A percentile compares a stretch with the other conserved stretches of the same genome.
Evolutionary conservation across 2,329 filamentous ascomycete genomes (phyloP).

Genomic region (Fusarium udum): DNA sequence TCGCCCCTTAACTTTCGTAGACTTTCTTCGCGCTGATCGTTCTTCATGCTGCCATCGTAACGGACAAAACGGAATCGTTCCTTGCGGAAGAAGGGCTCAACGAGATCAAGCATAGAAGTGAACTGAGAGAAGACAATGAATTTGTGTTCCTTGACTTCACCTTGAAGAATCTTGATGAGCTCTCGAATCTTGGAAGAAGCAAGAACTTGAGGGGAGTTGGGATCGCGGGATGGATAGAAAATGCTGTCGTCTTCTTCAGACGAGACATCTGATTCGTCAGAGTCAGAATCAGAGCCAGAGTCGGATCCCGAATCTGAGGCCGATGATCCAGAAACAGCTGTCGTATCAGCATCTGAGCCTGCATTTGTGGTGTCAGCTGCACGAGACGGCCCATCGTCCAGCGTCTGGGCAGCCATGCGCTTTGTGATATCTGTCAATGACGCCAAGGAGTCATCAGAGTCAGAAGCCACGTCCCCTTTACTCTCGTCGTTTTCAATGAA

Average conservation of each 20-base stretch:
- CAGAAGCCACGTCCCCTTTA: slow-evolving; percentile 39
- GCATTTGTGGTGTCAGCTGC: slow-evolving; percentile 21
- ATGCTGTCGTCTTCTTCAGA: slow-evolving; percentile 52
- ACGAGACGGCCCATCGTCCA: slow-evolving; percentile 42
- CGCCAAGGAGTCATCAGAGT: slow-evolving; percentile 47
- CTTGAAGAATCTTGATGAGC: slow-evolving; percentile 80
- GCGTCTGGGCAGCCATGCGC: slow-evolving; percentile 50
- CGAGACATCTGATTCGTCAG: slow-evolving; percentile 35
- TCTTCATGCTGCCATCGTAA: slow-evolving; percentile 95
- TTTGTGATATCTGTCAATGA: slow-evolving; percentile 51
- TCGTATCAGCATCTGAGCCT: slow-evolving; percentile 25
- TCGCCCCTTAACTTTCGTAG: slow-evolving; percentile 80
- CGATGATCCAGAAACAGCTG: slow-evolving; percentile 23
- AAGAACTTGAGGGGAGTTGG: slow-evolving; percentile 55
- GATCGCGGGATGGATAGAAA: slow-evolving; percentile 40
- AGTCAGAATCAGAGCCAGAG: slow-evolving; percentile 39
- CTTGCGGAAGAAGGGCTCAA: slow-evolving; percentile 87
- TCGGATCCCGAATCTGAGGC: slow-evolving; percentile 23
- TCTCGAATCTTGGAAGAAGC: slow-evolving; percentile 93
- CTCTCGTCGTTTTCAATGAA: slow-evolving; percentile 65
- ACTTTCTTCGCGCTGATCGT: slow-evolving; percentile 89
- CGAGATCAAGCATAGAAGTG: slow-evolving; percentile 95
- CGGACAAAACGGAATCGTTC: slow-evolving; percentile 82
- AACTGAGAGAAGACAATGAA: slow-evolving; percentile 99
- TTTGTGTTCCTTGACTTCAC: slow-evolving; percentile 84